Evolutionary conservation across 495 filamentous ascomycete genomes (phyloP).

Genomic region (Tuber aestivum): DNA sequence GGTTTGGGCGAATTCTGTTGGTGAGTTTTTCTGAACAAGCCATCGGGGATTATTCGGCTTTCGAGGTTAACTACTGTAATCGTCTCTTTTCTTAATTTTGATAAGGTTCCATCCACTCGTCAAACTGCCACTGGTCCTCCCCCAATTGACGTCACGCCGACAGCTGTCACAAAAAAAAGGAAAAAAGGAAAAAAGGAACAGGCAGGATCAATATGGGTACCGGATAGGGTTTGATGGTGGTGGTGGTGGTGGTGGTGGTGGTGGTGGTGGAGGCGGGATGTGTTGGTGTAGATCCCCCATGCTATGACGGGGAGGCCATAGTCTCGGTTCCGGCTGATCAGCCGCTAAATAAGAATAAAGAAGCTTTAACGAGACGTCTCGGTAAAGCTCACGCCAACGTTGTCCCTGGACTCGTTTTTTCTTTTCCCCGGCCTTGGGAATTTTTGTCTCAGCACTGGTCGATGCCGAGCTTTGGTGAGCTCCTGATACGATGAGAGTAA

Average conservation of each 20-base stretch:
- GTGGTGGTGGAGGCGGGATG: background rate
- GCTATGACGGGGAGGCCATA: slow-evolving; percentile 37
- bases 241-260: too few species aligned
- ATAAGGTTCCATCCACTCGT: slow-evolving; percentile 27
- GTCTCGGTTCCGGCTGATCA: slow-evolving; percentile 35
- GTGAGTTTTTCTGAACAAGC: slow-evolving; percentile 32
- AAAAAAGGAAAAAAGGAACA: slow-evolving; percentile 25
- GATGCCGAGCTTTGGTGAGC: slow-evolving; percentile 24
- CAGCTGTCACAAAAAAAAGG: too few species aligned
- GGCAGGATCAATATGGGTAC: slow-evolving; percentile 10
- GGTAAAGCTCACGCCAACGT: slow-evolving; percentile 18
- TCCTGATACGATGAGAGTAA: background rate
- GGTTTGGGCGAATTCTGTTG: slow-evolving; percentile 22
- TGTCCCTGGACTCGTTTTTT: background rate
- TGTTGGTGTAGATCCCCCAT: slow-evolving; percentile 19
- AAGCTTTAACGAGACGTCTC: slow-evolving; percentile 19
- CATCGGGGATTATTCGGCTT: slow-evolving; percentile 29
- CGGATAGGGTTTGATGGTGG: background rate
- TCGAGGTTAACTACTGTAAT: slow-evolving; percentile 32
- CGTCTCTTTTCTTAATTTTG: slow-evolving; percentile 23
- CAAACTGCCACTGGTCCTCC: background rate
- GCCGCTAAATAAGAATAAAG: slow-evolving; percentile 21
- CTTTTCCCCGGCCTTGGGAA: background rate
- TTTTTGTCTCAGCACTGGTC: slow-evolving; percentile 33
- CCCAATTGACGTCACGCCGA: background rate